Conservation (phyloP, 2,329 filamentous ascomycete species). For the Ophiostoma sp. region DNA sequence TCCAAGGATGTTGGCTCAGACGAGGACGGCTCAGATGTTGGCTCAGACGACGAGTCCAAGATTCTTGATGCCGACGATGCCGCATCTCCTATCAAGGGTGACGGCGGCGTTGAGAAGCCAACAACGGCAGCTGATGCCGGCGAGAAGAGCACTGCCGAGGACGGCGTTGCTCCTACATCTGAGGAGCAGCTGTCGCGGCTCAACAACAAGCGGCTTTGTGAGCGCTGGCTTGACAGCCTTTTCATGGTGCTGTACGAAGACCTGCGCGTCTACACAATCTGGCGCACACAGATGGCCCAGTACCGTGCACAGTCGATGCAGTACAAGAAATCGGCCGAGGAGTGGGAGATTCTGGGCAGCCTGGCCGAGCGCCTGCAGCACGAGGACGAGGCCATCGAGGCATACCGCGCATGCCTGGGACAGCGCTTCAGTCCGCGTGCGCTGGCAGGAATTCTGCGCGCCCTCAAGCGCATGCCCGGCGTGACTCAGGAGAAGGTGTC, state of each 20-base stretch:
- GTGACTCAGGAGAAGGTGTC: conserved; percentile 63
- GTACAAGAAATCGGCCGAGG: conserved; percentile 93
- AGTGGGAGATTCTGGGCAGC: conserved; percentile 96
- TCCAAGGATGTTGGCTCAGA: conserved; percentile 29
- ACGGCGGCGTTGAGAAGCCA: conserved; percentile 63
- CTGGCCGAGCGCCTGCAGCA: conserved; percentile 91
- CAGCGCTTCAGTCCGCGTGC: conserved; percentile 92
- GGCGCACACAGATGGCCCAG: conserved; percentile 96
- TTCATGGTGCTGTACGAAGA: conserved; percentile 99
- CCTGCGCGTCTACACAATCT: conserved; percentile 96
- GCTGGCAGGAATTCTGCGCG: conserved; percentile 73
- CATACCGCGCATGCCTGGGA: conserved; percentile 80
- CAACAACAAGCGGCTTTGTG: conserved; percentile 94
- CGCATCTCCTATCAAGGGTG: neutral
- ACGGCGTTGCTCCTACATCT: conserved; percentile 38
- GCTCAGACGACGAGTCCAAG: conserved; percentile 28
- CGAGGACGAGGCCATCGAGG: conserved; percentile 83
- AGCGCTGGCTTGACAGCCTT: conserved; percentile 95
- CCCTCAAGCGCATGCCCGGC: conserved; percentile 55
- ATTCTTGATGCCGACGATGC: conserved; percentile 29
- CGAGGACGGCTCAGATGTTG: conserved; percentile 28
- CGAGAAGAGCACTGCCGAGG: conserved; percentile 57
- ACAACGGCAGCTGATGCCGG: conserved; percentile 71
- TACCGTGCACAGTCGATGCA: conserved; percentile 88
- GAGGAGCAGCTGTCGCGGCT: conserved; percentile 80